Evolutionary conservation across 768 basidiomycete genomes (phyloP), one percentile per base, ranked within the genome.

Genomic region (Suillus hirtellus): DNA sequence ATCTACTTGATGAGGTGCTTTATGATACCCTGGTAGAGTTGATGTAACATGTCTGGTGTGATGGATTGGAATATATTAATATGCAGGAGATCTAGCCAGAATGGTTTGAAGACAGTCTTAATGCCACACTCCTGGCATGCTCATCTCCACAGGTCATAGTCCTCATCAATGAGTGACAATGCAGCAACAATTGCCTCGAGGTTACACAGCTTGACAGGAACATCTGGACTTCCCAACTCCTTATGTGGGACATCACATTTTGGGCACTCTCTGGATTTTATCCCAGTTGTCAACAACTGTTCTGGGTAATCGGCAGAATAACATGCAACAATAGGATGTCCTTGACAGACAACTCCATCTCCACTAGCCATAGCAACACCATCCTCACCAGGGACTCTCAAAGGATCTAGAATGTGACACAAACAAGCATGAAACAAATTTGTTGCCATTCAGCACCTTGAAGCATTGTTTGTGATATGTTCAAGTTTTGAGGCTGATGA

Each of bases 371-470:
- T 24, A 24, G 24, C 24, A 24, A 24, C 63, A 14, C 79, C 80
- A 7, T 66, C 56, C 2, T 52, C 11, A 0, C 78, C 78, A 0
- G 76, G 70, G 2, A 47, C 34, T 14, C 65, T 61, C 1, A 81
- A 64, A 1, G 77, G 77, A 53, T 58, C 55, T 6, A 78, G 49
- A 24, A 80, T 73, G 17, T 60, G 47, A 9, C 56, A 19, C 67
- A 80, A 68, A 59, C 75, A 78, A 0, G 67, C 66, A 66, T 82
- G 79, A 65, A 78, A 81, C 0, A 82, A 65, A 46, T 79, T 78
- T 3, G 70, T 69, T 0, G 74, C 19, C 2, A 65, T 65, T 1
- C 72, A 70, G 0, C 70, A 65, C 0, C 73, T 68, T 11, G 72
- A 62, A 1, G 73, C 69, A 46, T 56, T 40, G 24, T 58, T 59